Evolutionary conservation across 495 filamentous ascomycete genomes (phyloP).

Genomic region (Hamigera avellanea): DNA sequence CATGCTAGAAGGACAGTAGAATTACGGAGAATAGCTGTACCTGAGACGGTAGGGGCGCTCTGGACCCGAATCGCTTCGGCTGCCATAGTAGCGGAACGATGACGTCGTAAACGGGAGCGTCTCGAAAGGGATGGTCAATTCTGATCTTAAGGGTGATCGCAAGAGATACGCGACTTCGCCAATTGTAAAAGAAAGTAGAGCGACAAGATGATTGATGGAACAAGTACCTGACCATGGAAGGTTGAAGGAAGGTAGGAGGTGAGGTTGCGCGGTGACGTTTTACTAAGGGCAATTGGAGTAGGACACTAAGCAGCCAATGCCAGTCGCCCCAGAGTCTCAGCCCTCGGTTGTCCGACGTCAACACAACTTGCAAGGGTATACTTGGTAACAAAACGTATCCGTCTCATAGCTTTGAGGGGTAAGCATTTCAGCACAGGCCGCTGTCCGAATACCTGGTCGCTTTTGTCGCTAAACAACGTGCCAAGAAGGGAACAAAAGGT

Average conservation of each 20-base stretch:
- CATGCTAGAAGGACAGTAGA: too few relatives aligned
- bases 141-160: constrained; percentile 6
- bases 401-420: too few relatives aligned
- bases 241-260: constrained; percentile 9
- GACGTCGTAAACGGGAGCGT: constrained; percentile 12
- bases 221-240: constrained; percentile 1
- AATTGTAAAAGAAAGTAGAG: constrained; percentile 1
- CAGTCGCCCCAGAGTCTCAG: too few relatives aligned
- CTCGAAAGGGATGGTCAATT: background rate
- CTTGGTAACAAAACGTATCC: too few relatives aligned
- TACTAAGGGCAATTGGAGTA: constrained; percentile 15
- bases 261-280: constrained; percentile 34
- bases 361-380: too few relatives aligned
- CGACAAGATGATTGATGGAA: too few relatives aligned
- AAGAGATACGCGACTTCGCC: constrained; percentile 8
- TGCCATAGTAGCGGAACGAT: constrained; percentile 18
- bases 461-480: too few relatives aligned
- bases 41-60: constrained; percentile 7
- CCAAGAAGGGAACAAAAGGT: too few relatives aligned
- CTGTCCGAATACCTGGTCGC: too few relatives aligned
- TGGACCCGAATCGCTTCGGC: constrained; percentile 8
- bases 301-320: constrained; percentile 9
- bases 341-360: too few relatives aligned
- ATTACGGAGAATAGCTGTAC: constrained; percentile 8
- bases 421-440: too few relatives aligned